Percentiles rank a stretch among this genome's conserved stretches.
phyloP scores from a whole-genome alignment of 257 asterid genomes.

The Rhazya stricta region DNA sequence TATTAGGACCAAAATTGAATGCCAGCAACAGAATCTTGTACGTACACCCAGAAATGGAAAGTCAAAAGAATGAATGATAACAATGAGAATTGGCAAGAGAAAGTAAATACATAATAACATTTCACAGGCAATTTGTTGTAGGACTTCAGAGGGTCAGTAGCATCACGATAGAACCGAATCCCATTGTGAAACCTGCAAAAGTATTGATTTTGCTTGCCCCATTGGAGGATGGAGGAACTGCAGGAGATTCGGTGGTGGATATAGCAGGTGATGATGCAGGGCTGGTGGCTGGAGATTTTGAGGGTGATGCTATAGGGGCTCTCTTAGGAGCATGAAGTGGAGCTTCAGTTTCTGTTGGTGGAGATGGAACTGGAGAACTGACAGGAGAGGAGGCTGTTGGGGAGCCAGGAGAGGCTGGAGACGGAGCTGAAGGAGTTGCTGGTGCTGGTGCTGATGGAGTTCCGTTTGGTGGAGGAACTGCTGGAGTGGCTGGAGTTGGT shows the following conservation, averaged over 20 bases:
- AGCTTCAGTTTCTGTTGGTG: slow-evolving; percentile 25
- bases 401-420: slow-evolving; percentile 15
- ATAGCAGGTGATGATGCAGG: slow-evolving; percentile 23
- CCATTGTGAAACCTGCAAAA: neutral
- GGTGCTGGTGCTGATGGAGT: slow-evolving; percentile 20
- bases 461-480: slow-evolving; percentile 19
- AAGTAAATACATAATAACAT: neutral
- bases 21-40: slow-evolving; percentile 2
- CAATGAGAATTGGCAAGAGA: slow-evolving; percentile 2
- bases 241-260: slow-evolving; percentile 22
- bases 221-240: slow-evolving; percentile 24
- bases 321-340: slow-evolving; percentile 21
- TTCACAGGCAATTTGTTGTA: neutral
- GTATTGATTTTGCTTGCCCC: neutral
- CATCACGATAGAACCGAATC: neutral
- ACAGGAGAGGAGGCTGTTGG: slow-evolving; percentile 20
- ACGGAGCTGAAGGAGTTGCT: slow-evolving; percentile 11
- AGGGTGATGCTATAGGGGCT: neutral
- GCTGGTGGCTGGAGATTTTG: slow-evolving; percentile 16
- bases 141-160: neutral
- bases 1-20: slow-evolving; percentile 5
- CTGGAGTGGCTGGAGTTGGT: slow-evolving; percentile 33
- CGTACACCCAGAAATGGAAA: neutral
- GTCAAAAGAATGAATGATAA: neutral
- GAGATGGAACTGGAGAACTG: slow-evolving; percentile 26